Evolutionary conservation across 768 basidiomycete species (phyloP), one percentile per base, ranked within the genome.

Genomic region (Pleurotus salmoneostramineus): DNA sequence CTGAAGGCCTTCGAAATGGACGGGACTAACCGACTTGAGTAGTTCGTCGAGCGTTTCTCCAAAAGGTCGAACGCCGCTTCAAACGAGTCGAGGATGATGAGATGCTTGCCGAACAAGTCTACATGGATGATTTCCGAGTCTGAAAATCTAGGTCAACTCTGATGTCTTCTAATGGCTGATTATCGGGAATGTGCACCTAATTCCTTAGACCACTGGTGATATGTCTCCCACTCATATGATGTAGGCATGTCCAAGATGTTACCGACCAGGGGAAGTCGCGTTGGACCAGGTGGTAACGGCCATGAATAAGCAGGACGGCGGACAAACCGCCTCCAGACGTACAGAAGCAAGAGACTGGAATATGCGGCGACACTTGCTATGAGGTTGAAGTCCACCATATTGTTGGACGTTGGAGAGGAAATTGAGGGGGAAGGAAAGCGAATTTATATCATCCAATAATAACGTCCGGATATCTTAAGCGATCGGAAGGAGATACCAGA

Each of bases 31-130:
- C 77, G 65, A 60, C 72, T 72, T 0, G 76, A 78, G 61, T 79
- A 80, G 14, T 72, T 73, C 6, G 70, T 46, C 0, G 75, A 74
- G 32, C 72, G 64, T 60, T 74, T 78, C 34, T 75, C 73, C 17
- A 80, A 68, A 0, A 80, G 66, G 0, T 80, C 78, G 7, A 61
- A 65, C 0, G 72, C 76, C 3, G 66, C 67, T 44, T 72, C 61
- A 32, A 66, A 63, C 11, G 69, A 71, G 49, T 75, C 75, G 34
- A 80, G 43, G 8, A 79, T 61, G 31, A 79, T 63, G 27, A 78
- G 60, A 31, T 66, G 61, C 10, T 64, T 63, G 3, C 75, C 73
- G 6, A 69, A 57, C 5, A 66, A 65, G 17, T 66, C 58, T 17
- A 72, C n/a, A 57, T 71, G 66, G 4, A 75, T 43, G 3, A 74